Evolutionary conservation across 2,329 filamentous ascomycete genomes (phyloP).

Genomic region (Macrophomina phaseolina): DNA sequence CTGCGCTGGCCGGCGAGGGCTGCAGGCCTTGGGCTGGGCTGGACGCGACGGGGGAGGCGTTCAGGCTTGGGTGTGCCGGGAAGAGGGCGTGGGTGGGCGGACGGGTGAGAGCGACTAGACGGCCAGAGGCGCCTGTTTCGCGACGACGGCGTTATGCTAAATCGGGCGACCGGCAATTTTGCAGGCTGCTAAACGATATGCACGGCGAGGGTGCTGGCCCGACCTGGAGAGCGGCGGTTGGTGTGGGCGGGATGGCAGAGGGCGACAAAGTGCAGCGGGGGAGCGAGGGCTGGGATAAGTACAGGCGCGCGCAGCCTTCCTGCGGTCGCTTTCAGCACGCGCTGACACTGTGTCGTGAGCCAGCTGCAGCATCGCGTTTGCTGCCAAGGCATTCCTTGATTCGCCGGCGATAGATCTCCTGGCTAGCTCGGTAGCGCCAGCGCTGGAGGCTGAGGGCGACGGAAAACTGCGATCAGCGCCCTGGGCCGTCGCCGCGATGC

Average conservation of each 20-base stretch:
- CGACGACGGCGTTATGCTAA: conserved; percentile 25
- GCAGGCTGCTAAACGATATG: conserved; percentile 21
- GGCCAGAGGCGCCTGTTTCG: conserved; percentile 21
- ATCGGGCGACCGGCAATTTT: conserved; percentile 25
- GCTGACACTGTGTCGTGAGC: not conserved
- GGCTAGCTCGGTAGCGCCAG: conserved; percentile 3
- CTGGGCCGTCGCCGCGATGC: not conserved
- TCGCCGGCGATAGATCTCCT: conserved; percentile 22
- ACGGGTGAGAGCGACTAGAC: not conserved
- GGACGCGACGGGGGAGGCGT: conserved; percentile 8
- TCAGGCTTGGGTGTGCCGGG: conserved; percentile 9
- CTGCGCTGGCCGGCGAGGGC: not conserved
- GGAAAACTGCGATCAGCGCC: conserved; percentile 20
- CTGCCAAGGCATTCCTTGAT: conserved; percentile 11
- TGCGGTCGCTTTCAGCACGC: conserved; percentile 5
- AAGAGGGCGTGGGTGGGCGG: not conserved
- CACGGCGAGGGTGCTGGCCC: conserved; percentile 8
- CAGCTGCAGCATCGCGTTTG: not conserved
- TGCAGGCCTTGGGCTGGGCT: conserved; percentile 3
- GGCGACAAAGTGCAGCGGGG: not conserved
- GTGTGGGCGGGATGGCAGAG: not conserved
- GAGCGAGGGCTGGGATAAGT: conserved; percentile 14
- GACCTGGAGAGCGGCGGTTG: not conserved
- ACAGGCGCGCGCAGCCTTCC: not conserved
- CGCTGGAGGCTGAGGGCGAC: conserved; percentile 22